Base-by-base conservation (phyloP, 139 green algal species). In the Chlamydomonas sp. region DNA sequence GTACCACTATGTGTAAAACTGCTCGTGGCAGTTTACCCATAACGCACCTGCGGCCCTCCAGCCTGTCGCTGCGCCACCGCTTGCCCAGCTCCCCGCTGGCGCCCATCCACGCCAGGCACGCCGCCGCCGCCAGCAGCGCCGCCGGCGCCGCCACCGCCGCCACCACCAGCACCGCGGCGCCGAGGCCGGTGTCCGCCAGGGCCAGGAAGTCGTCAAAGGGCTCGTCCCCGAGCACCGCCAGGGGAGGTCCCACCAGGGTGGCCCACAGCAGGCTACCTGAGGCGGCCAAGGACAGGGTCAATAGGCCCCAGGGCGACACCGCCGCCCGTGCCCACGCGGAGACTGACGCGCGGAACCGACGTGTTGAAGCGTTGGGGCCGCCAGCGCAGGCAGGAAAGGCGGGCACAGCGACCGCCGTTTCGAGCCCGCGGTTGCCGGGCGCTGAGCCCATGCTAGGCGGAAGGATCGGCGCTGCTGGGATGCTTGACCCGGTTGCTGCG, bases 81-180 rank as follows among this genome's bases (percentile, higher is more conserved):
- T 57, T 60, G 8, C 71, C 3, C 71, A 86, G 81, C 71, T 86
- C 81, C 10, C 81, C 81, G 81, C 59, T 86, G 69, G 80, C 80
- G 7, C 20, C 31, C 18, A 17, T 63, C 81, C 59, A 79, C 14
- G n/a, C 69, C 60, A 79, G 71, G 18, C 61, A 59, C 7, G 16
- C 74, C 49, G 9, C 80, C 17, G 80, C 10, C 58, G 61, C 17
- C 10, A 8, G 17, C 15, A 3, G n/a, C 0, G 67, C 58, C 1
- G 67, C 31, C 68, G 59, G 59, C 18, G 62, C 63, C n/a, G 63
- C 68, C 15, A 17, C 69, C 60, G 79, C 59, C 81, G 63, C 20
- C 69, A 6, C 58, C 68, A 85, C 9, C 59, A 77, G 57, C 17
- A 62, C 60, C 72, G 31, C 61, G 57, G n/a, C 59, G 71, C 71